Conservation (phyloP, 768 basidiomycete species). For the Cystoderma amianthinum region DNA sequence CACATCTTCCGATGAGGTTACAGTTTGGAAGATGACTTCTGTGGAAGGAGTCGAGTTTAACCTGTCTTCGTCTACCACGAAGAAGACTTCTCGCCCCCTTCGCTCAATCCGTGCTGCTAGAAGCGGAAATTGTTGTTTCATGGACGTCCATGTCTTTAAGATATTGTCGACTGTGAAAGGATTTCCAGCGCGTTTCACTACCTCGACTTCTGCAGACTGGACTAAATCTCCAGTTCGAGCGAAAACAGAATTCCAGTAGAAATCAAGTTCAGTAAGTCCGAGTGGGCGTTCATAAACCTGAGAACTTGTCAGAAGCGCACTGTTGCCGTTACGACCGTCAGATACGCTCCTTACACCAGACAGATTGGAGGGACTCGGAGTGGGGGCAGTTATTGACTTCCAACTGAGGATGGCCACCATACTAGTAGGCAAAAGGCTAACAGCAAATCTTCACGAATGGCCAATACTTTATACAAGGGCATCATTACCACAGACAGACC, state of each 20-base stretch:
- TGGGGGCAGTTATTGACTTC: too few relatives aligned
- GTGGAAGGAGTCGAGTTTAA: conserved; percentile 20
- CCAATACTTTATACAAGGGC: too few relatives aligned
- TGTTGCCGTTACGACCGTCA: too few relatives aligned
- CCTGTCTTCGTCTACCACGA: conserved; percentile 32
- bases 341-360: too few relatives aligned
- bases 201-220: conserved; percentile 22
- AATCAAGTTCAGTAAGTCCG: conserved; percentile 29
- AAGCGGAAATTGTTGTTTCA: conserved; percentile 45
- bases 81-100: conserved; percentile 21
- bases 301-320: too few relatives aligned
- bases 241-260: conserved; percentile 34
- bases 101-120: conserved; percentile 34
- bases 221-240: conserved; percentile 37
- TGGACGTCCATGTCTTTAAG: conserved; percentile 32
- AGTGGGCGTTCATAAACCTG: conserved; percentile 26
- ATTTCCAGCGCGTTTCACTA: conserved; percentile 1
- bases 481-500: too few relatives aligned
- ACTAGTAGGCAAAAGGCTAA: too few relatives aligned
- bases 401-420: too few relatives aligned
- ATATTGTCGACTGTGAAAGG: neutral
- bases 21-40: conserved; percentile 30
- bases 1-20: conserved; percentile 27
- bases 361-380: too few relatives aligned
- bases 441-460: too few relatives aligned